Evolutionary conservation across 2,329 filamentous ascomycete species (phyloP), one percentile per base, ranked within the genome.

Genomic region (Helotiales sp.): DNA sequence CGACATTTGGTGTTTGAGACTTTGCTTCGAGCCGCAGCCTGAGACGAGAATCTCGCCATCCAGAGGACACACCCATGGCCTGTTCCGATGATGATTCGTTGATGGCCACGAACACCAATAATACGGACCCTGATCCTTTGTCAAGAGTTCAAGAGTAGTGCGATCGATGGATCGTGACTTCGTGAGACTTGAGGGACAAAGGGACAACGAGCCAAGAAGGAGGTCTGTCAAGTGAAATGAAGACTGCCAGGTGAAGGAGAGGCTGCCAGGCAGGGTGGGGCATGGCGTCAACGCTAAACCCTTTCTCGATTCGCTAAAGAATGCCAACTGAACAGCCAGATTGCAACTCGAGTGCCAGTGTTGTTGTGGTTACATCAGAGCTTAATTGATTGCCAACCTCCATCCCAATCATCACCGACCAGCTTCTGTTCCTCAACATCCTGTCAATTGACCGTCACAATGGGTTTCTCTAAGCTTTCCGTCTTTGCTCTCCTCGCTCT

Each of bases 381-480:
- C 40, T 32, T 63, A n/a, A 30, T 24, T 10, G 17, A 20, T 13
- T 37, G 13, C 24, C 17, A 32, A 15, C 30, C 30, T 52, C 26
- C 34, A 17, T 52, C 62, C 17, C 26, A 49, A 34, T 22, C 34
- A 57, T 24, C 61, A 45, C 34, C 61, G 37, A 11, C 20, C 34
- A 22, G 32, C n/a, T 49, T 22, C 26, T 15, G 50, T 3, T 49
- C n/a, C 30, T 47, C 57, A 43, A 20, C 43, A 32, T 24, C 47
- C 55, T 47, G 28, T 28, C 66, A 69, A 71, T 71, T 70, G 63
- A 69, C 64, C 65, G 62, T 66, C 79, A 83, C 78, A 78, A 96
- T 96, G 92, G 87, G 90, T 82, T 87, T 86, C 77, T 85, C 92
- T 80, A 90, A 89, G 82, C 85, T 91, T 76, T 87, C 91, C 74